Conservation (phyloP, 805 yeast genomes). For the Teunomyces pallodes region DNA sequence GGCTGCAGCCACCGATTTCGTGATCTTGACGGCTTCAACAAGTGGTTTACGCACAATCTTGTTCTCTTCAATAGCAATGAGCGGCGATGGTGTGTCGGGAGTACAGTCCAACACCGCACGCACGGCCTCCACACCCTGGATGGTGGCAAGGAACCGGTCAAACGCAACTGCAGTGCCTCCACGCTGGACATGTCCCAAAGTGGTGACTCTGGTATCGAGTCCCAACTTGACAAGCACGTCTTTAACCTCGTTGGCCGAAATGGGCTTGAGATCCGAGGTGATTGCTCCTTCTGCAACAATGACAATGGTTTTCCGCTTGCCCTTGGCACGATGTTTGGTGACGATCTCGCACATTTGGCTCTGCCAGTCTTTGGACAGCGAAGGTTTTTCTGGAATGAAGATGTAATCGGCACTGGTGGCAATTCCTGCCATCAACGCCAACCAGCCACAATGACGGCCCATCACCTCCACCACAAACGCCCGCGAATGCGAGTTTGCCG, state of each 20-base stretch:
- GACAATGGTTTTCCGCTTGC: slow-evolving; percentile 92
- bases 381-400: slow-evolving; percentile 93
- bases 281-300: slow-evolving; percentile 99
- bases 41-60: slow-evolving; percentile 80
- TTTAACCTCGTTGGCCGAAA: slow-evolving; percentile 76
- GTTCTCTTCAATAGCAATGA: slow-evolving; percentile 88
- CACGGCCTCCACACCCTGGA: slow-evolving; percentile 98
- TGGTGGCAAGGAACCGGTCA: slow-evolving; percentile 86
- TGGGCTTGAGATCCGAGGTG: slow-evolving; percentile 74
- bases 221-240: slow-evolving; percentile 81
- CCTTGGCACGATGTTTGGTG: slow-evolving; percentile 74
- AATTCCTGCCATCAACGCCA: slow-evolving; percentile 95
- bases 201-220: slow-evolving; percentile 91
- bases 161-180: slow-evolving; percentile 98
- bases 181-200: slow-evolving; percentile 96
- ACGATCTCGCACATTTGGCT: slow-evolving; percentile 75
- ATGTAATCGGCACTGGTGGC: slow-evolving; percentile 95
- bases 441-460: slow-evolving; percentile 99
- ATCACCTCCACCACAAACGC: slow-evolving; percentile 98
- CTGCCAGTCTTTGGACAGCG: slow-evolving; percentile 71
- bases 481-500: slow-evolving; percentile 94
- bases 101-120: slow-evolving; percentile 85
- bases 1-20: slow-evolving; percentile 88
- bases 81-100: slow-evolving; percentile 90
- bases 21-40: slow-evolving; percentile 84